These are phyloP conservation scores for Viridothelium virens DNA, from an alignment of 495 filamentous ascomycete species.

Conservation along the genomic window DNA sequence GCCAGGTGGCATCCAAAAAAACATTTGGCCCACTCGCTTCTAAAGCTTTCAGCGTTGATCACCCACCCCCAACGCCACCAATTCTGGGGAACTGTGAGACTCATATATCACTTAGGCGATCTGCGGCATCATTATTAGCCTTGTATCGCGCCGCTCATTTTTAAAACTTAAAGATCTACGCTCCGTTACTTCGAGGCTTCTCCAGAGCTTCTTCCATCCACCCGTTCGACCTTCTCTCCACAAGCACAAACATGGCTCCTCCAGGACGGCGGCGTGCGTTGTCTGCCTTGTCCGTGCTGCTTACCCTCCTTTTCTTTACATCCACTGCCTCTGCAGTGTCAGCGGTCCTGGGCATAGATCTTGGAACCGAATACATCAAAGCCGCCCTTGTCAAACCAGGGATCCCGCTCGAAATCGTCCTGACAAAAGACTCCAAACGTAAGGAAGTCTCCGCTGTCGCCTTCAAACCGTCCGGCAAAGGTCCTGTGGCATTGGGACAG, in stretches of 20 bases:
- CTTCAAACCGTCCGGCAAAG: slow-evolving; percentile 68
- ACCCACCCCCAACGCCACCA: not conserved
- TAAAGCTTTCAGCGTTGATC: not conserved
- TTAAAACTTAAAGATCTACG: not conserved
- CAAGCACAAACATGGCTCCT: slow-evolving; percentile 22
- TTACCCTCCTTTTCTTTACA: slow-evolving; percentile 51
- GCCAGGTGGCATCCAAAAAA: slow-evolving; percentile 11
- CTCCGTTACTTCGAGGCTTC: not conserved
- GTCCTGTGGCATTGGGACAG: slow-evolving; percentile 44
- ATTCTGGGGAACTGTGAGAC: not conserved
- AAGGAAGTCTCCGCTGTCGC: slow-evolving; percentile 89
- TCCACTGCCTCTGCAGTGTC: slow-evolving; percentile 47
- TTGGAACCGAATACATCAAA: slow-evolving; percentile 97
- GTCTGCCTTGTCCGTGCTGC: slow-evolving; percentile 25
- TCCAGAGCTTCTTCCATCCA: not conserved
- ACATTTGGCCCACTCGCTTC: not conserved
- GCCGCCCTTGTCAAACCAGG: slow-evolving; percentile 94
- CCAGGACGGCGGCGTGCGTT: slow-evolving; percentile 20
- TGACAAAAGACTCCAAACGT: slow-evolving; percentile 96
- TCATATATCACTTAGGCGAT: not conserved
- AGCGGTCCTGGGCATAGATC: slow-evolving; percentile 80
- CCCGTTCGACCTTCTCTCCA: not conserved
- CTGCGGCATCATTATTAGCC: not conserved
- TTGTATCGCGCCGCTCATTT: not conserved
- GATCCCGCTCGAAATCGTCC: slow-evolving; percentile 94